Percentiles rank a stretch among this genome's conserved stretches.
phyloP scores from a whole-genome alignment of 257 asterid species.

The Fraxinus excelsior region DNA sequence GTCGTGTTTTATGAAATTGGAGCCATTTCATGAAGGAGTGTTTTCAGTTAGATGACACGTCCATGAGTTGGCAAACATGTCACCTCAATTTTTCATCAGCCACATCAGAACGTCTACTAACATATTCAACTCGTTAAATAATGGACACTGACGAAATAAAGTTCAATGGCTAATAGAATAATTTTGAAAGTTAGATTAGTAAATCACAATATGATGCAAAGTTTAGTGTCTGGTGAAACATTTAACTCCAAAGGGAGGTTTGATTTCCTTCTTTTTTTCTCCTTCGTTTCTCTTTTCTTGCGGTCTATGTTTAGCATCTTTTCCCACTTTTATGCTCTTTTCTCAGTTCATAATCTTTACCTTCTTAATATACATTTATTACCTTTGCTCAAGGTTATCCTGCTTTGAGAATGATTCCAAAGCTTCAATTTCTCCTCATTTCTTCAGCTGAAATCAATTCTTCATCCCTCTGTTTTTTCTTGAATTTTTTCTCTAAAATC shows the following conservation, averaged over 20 bases:
- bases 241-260: neutral
- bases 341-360: neutral
- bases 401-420: conserved; percentile 43
- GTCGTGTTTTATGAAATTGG: too few relatives aligned
- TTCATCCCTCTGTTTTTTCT: conserved; percentile 41
- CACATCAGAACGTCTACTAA: too few relatives aligned
- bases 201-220: too few relatives aligned
- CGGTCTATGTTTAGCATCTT: conserved; percentile 6
- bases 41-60: too few relatives aligned
- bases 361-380: neutral
- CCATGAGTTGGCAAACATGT: too few relatives aligned
- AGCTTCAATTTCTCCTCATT: conserved; percentile 23
- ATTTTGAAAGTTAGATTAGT: too few relatives aligned
- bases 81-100: too few relatives aligned
- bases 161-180: too few relatives aligned
- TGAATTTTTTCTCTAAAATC: conserved; percentile 18
- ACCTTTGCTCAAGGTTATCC: conserved; percentile 22
- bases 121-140: too few relatives aligned
- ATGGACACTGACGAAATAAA: too few relatives aligned
- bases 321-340: conserved; percentile 5
- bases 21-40: too few relatives aligned
- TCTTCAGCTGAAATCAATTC: conserved; percentile 40
- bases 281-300: conserved; percentile 58
- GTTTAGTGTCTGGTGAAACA: too few relatives aligned
- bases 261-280: conserved; percentile 37